These are phyloP conservation scores for Linnemannia elongata DNA, from an alignment of 192 early-diverging fungal species.

Conservation along the genomic window DNA sequence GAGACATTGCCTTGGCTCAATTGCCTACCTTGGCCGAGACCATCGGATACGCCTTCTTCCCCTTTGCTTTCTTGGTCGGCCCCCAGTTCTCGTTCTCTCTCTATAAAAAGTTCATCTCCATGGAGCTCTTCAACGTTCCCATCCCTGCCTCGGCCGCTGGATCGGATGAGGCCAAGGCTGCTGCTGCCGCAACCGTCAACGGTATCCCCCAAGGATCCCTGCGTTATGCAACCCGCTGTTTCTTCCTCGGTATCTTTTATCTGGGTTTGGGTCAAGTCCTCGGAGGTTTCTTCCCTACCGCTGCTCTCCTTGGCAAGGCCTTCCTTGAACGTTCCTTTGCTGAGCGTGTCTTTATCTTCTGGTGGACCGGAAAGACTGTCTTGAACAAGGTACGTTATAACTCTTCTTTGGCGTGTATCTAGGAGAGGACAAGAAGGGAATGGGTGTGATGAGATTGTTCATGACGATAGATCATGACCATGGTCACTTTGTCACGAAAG, in stretches of 20 bases:
- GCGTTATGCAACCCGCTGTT: slow-evolving; percentile 54
- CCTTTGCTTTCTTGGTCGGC: slow-evolving; percentile 69
- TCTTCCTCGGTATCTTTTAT: slow-evolving; percentile 58
- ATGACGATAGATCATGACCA: slow-evolving; percentile 1
- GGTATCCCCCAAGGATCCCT: slow-evolving; percentile 55
- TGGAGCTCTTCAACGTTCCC: slow-evolving; percentile 58
- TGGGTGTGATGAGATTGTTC: background rate
- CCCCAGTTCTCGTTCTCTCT: slow-evolving; percentile 75
- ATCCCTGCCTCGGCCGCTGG: slow-evolving; percentile 35
- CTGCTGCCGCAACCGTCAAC: slow-evolving; percentile 37
- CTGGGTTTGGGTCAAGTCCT: slow-evolving; percentile 61
- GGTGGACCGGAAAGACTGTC: slow-evolving; percentile 65
- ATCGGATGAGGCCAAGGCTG: slow-evolving; percentile 45
- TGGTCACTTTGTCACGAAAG: background rate
- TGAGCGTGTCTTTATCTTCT: slow-evolving; percentile 58
- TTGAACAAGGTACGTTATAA: slow-evolving; percentile 59
- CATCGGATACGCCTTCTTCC: slow-evolving; percentile 68
- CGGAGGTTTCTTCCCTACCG: slow-evolving; percentile 59
- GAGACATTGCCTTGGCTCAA: slow-evolving; percentile 56
- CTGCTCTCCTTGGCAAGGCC: slow-evolving; percentile 60
- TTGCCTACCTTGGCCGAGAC: slow-evolving; percentile 63
- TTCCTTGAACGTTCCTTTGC: slow-evolving; percentile 49
- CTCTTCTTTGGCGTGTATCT: background rate
- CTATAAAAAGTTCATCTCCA: slow-evolving; percentile 62
- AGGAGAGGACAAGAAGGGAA: background rate